Conservation (phyloP, 805 yeast genomes). For the Pichia manshurica region DNA sequence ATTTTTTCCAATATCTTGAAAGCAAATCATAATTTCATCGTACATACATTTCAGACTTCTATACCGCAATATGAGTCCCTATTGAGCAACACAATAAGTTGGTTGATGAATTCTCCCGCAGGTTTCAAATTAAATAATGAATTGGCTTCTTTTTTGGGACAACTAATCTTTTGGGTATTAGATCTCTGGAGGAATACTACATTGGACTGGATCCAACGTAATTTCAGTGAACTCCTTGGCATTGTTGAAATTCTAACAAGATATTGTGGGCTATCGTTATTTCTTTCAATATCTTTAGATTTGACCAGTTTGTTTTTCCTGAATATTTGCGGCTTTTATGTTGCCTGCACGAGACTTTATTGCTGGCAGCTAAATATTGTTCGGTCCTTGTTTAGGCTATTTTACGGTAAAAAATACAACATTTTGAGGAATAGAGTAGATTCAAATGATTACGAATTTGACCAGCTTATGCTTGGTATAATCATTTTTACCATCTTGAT, state of each 20-base stretch:
- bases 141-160: conserved; percentile 79
- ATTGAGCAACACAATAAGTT: conserved; percentile 42
- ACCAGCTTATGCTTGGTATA: conserved; percentile 84
- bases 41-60: conserved; percentile 9
- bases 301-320: conserved; percentile 53
- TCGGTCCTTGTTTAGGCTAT: conserved; percentile 71
- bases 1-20: conserved; percentile 45
- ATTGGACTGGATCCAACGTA: conserved; percentile 12
- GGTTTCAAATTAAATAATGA: conserved; percentile 90
- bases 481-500: conserved; percentile 73
- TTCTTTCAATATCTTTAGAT: conserved; percentile 64
- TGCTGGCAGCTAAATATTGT: conserved; percentile 66
- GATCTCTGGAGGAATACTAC: conserved; percentile 48
- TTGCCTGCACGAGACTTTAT: conserved; percentile 73
- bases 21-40: conserved; percentile 16
- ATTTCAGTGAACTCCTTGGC: conserved; percentile 15
- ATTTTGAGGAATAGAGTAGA: conserved; percentile 82
- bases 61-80: conserved; percentile 31
- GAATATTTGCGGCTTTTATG: conserved; percentile 73
- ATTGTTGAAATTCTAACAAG: conserved; percentile 17
- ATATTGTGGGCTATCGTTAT: conserved; percentile 58
- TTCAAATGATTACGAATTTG: conserved; percentile 74
- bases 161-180: conserved; percentile 78
- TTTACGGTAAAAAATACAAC: conserved; percentile 85
- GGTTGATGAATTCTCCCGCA: conserved; percentile 88